A percentile compares a stretch with the other conserved stretches of the same genome.
Evolutionary conservation across 176 grass and related monocot genomes (phyloP).

Genomic region (Cymbopogon citratus): DNA sequence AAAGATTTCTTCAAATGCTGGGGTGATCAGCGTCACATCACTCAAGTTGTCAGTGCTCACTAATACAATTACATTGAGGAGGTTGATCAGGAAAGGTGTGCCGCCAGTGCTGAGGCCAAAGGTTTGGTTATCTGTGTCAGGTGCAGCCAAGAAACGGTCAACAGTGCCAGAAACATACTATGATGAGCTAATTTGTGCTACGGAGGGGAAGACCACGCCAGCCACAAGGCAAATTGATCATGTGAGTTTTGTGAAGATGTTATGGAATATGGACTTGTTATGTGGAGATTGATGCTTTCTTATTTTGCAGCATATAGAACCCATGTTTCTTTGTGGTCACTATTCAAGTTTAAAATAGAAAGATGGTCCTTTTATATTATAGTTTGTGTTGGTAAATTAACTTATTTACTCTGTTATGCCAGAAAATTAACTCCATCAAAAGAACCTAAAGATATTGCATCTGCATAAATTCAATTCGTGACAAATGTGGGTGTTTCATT

Average conservation of each 20-base stretch:
- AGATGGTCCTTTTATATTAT: background rate
- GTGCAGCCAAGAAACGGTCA: slow-evolving; percentile 81
- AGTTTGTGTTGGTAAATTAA: background rate
- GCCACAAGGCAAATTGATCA: slow-evolving; percentile 92
- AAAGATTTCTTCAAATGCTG: slow-evolving; percentile 62
- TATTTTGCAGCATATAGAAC: background rate
- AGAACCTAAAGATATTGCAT: background rate
- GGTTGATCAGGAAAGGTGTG: slow-evolving; percentile 83
- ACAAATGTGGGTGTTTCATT: background rate
- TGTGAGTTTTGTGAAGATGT: slow-evolving; percentile 40
- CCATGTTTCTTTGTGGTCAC: background rate
- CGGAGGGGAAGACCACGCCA: slow-evolving; percentile 81
- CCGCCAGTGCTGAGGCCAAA: slow-evolving; percentile 66
- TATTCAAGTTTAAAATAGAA: background rate
- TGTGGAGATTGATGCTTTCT: background rate
- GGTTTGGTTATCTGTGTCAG: slow-evolving; percentile 84
- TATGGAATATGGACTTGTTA: slow-evolving; percentile 17
- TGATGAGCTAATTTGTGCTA: slow-evolving; percentile 77
- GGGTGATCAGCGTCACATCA: slow-evolving; percentile 55
- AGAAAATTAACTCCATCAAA: background rate
- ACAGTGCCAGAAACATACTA: slow-evolving; percentile 96
- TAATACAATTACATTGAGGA: slow-evolving; percentile 68
- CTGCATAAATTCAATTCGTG: background rate
- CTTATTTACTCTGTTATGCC: background rate
- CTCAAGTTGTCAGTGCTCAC: slow-evolving; percentile 78